These are phyloP conservation scores for Pyrus betulifolia DNA, from an alignment of 306 rosid genomes.

Conservation along the genomic window DNA sequence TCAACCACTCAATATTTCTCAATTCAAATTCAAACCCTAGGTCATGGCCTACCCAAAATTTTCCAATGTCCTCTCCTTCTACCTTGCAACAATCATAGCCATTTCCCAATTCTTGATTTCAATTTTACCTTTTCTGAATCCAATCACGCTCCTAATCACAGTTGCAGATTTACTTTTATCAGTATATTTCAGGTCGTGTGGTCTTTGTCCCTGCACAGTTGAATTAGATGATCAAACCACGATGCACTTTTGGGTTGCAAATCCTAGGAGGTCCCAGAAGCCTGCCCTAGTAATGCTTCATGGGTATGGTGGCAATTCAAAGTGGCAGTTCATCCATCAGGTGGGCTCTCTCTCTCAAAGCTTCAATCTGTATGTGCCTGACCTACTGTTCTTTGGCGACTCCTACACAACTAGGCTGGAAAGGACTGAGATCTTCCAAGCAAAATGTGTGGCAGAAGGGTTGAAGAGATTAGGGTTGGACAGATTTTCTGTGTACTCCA, in stretches of 20 bases:
- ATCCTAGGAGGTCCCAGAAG: not conserved
- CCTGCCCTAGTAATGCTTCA: constrained; percentile 28
- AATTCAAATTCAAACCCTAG: not conserved
- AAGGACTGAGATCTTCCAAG: constrained; percentile 30
- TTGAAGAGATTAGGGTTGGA: constrained; percentile 23
- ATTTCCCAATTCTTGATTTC: constrained; percentile 3
- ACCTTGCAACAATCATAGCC: constrained; percentile 2
- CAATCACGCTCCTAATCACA: not conserved
- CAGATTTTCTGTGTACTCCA: constrained; percentile 19
- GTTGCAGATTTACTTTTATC: constrained; percentile 1
- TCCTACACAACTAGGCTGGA: constrained; percentile 22
- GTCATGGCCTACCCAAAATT: constrained; percentile 9
- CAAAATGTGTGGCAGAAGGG: constrained; percentile 23
- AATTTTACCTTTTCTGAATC: not conserved
- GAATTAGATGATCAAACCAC: constrained; percentile 26
- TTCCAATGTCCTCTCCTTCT: constrained; percentile 3
- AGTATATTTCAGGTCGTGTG: constrained; percentile 23
- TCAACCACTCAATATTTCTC: not conserved
- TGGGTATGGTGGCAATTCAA: constrained; percentile 35
- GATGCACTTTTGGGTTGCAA: constrained; percentile 34
- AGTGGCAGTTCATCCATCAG: constrained; percentile 34
- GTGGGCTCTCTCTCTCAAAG: constrained; percentile 17
- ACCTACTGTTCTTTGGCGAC: constrained; percentile 32
- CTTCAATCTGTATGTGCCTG: constrained; percentile 27
- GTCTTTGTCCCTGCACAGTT: constrained; percentile 23